phyloP scores from a whole-genome alignment of 305 asterid species.

The Fraxinus albicans region DNA sequence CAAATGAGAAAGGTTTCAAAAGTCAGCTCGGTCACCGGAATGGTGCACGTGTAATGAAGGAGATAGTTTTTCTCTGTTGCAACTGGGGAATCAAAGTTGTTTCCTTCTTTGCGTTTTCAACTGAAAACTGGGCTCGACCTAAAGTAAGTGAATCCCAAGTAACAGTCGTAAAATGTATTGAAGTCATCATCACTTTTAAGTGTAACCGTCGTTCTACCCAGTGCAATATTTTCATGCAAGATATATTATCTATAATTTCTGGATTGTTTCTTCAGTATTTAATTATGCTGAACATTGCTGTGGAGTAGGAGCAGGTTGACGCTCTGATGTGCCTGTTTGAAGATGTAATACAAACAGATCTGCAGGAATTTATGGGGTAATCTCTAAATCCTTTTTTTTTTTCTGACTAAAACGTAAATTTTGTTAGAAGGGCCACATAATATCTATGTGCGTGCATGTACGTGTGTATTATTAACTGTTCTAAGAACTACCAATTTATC shows the following conservation, averaged over 20 bases:
- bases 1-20: too few relatives aligned
- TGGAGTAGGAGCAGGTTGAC: slow-evolving; percentile 26
- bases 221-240: not conserved
- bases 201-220: not conserved
- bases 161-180: not conserved
- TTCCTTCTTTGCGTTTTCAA: slow-evolving; percentile 20
- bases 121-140: slow-evolving; percentile 28
- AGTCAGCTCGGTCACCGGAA: not conserved
- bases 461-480: not conserved
- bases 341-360: not conserved
- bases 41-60: not conserved
- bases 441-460: too few relatives aligned
- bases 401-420: not conserved
- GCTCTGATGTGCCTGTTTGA: slow-evolving; percentile 22
- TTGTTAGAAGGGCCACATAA: not conserved
- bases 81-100: slow-evolving; percentile 32
- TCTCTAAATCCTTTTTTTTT: not conserved
- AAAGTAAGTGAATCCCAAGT: slow-evolving; percentile 17
- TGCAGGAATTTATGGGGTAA: slow-evolving; percentile 12
- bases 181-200: not conserved
- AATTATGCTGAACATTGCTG: not conserved
- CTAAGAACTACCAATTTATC: not conserved
- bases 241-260: not conserved
- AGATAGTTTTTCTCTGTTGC: slow-evolving; percentile 16
- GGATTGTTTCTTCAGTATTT: not conserved